Evolutionary conservation across 495 filamentous ascomycete genomes (phyloP).

Genomic region (Podospora pseudoanserina): DNA sequence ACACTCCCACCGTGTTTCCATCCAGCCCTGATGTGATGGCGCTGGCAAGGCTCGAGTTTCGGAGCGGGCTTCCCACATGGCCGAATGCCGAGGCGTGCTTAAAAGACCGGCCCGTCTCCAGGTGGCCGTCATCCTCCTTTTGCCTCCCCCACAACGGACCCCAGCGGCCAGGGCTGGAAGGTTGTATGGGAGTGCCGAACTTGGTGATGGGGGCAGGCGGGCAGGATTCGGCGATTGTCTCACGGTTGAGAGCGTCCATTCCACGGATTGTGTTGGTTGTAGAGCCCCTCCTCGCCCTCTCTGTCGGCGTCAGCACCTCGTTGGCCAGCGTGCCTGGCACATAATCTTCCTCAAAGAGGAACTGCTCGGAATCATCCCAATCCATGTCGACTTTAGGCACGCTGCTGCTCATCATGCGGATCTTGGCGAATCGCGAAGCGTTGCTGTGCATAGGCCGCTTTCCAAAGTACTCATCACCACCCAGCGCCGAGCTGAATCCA

Average conservation of each 20-base stretch:
- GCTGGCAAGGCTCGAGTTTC: constrained; percentile 71
- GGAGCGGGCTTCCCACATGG: constrained; percentile 89
- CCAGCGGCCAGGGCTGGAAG: constrained; percentile 82
- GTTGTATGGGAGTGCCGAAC: constrained; percentile 69
- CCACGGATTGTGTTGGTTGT: constrained; percentile 38
- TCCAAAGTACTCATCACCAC: constrained; percentile 60
- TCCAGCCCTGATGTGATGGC: constrained; percentile 62
- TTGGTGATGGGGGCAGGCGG: constrained; percentile 51
- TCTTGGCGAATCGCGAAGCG: constrained; percentile 57
- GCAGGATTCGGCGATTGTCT: constrained; percentile 34
- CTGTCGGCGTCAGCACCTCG: constrained; percentile 87
- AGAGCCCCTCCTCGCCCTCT: constrained; percentile 80
- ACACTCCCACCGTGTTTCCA: constrained; percentile 46
- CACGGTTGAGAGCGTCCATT: constrained; percentile 50
- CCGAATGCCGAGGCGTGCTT: constrained; percentile 60
- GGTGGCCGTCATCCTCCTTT: constrained; percentile 62
- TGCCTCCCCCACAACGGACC: constrained; percentile 75
- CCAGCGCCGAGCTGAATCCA: constrained; percentile 38
- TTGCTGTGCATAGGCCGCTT: constrained; percentile 83
- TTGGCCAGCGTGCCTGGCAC: constrained; percentile 74
- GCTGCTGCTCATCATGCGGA: constrained; percentile 76
- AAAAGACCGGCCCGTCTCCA: constrained; percentile 27
- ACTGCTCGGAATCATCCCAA: constrained; percentile 67
- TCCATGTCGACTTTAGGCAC: constrained; percentile 67
- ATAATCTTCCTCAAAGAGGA: constrained; percentile 90